Evolutionary conservation across 805 yeast genomes (phyloP).

Genomic region (Cephaloascus albidus): DNA sequence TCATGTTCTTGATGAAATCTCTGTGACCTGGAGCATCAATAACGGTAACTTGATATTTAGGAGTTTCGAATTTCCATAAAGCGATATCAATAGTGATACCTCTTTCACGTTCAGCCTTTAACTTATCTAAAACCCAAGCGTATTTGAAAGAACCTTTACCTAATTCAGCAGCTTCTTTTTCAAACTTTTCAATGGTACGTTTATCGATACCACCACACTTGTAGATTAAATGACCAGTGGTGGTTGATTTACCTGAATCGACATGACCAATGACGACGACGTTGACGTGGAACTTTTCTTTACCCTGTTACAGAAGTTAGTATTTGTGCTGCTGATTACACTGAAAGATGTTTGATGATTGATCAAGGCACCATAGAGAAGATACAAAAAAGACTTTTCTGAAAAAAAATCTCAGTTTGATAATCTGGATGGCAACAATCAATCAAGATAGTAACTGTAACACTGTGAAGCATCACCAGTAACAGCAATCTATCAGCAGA

Average conservation of each 20-base stretch:
- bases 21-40: conserved; percentile 96
- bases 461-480: no score
- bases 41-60: conserved; percentile 82
- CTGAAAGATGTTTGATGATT: no score
- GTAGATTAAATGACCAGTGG: conserved; percentile 98
- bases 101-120: conserved; percentile 94
- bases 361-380: no score
- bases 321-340: no score
- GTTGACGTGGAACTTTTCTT: conserved; percentile 97
- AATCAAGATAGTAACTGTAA: no score
- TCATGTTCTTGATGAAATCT: conserved; percentile 95
- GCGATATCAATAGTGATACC: conserved; percentile 96
- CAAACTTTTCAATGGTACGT: conserved; percentile 98
- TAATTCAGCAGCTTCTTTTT: conserved; percentile 95
- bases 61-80: conserved; percentile 89
- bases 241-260: conserved; percentile 98
- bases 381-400: no score
- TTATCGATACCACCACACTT: conserved; percentile 99
- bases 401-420: no score
- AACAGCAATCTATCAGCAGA: no score
- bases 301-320: conserved; percentile 44
- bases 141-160: conserved; percentile 97
- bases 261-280: conserved; percentile 99
- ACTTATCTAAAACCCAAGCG: conserved; percentile 96
- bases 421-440: no score